These are phyloP conservation scores for Penicillium nordicum DNA, from an alignment of 2,329 filamentous ascomycete genomes.

Conservation along the genomic window DNA sequence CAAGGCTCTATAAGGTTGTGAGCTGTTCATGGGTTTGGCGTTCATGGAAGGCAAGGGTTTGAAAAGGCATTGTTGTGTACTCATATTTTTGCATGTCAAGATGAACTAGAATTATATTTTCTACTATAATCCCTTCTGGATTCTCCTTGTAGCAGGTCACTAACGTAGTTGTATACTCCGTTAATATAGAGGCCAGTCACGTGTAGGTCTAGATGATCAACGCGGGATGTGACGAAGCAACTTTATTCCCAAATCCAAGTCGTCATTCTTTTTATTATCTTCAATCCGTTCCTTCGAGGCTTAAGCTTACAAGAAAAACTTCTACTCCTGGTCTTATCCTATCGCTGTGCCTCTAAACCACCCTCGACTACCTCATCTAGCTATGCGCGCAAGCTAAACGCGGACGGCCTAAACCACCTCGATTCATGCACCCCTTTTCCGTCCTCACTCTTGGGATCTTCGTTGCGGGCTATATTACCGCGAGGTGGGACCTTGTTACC, in stretches of 20 bases:
- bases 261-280: neutral
- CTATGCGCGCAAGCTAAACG: constrained; percentile 33
- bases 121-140: neutral
- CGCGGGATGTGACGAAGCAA: constrained; percentile 12
- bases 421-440: constrained; percentile 93
- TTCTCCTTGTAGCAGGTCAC: neutral
- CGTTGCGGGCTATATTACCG: constrained; percentile 98
- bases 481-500: constrained; percentile 97
- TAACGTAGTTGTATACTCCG: neutral
- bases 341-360: neutral
- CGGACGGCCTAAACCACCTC: constrained; percentile 28
- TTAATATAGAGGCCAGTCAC: constrained; percentile 10
- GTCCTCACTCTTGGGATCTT: constrained; percentile 95
- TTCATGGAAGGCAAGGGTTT: constrained; percentile 6
- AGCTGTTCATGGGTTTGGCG: constrained; percentile 12
- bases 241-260: neutral
- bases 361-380: constrained; percentile 10
- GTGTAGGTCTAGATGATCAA: constrained; percentile 19
- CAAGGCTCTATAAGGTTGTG: constrained; percentile 40
- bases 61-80: constrained; percentile 8
- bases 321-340: neutral
- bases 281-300: neutral
- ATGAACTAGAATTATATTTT: neutral
- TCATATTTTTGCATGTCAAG: neutral
- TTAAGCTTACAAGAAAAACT: neutral